Conservation (phyloP, 2,329 filamentous ascomycete genomes). For the Hymenoscyphus albidus region DNA sequence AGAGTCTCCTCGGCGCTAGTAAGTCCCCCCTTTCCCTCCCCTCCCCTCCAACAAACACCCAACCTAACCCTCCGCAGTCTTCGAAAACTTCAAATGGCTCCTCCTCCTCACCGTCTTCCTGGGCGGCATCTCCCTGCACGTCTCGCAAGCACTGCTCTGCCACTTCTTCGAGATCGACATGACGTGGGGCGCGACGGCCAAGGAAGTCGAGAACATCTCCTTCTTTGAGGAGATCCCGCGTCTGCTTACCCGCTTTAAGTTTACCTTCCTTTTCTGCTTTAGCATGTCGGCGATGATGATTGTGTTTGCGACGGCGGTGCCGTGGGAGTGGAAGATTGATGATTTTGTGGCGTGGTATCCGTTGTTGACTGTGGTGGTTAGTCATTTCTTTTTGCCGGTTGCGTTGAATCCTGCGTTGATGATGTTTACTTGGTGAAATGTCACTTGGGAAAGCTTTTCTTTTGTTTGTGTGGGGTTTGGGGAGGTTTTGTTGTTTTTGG, state of each 20-base stretch:
- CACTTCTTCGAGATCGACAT: constrained; percentile 84
- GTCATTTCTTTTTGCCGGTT: constrained; percentile 56
- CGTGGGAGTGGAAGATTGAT: constrained; percentile 26
- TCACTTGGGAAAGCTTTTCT: constrained; percentile 45
- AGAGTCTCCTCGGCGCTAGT: constrained; percentile 41
- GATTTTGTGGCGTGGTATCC: constrained; percentile 58
- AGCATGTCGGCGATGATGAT: constrained; percentile 45
- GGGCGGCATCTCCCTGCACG: constrained; percentile 74
- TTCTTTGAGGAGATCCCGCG: constrained; percentile 36
- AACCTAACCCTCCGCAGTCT: constrained; percentile 31
- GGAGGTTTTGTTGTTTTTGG: too few relatives aligned
- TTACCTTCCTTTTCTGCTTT: constrained; percentile 49
- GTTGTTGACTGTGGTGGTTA: constrained; percentile 47
- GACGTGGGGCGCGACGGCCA: constrained; percentile 77
- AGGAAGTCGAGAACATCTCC: constrained; percentile 58
- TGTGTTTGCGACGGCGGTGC: constrained; percentile 38
- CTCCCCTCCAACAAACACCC: constrained; percentile 37
- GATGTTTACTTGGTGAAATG: constrained; percentile 52
- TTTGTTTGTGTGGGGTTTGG: too few relatives aligned
- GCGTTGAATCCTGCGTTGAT: constrained; percentile 61
- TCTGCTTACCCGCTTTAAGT: constrained; percentile 54
- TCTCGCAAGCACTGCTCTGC: constrained; percentile 70
- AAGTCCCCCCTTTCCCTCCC: constrained; percentile 17
- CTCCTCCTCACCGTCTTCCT: constrained; percentile 72
- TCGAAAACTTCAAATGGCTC: constrained; percentile 68